Evolutionary conservation across 495 filamentous ascomycete genomes (phyloP).

Genomic region (Clohesyomyces aquaticus): DNA sequence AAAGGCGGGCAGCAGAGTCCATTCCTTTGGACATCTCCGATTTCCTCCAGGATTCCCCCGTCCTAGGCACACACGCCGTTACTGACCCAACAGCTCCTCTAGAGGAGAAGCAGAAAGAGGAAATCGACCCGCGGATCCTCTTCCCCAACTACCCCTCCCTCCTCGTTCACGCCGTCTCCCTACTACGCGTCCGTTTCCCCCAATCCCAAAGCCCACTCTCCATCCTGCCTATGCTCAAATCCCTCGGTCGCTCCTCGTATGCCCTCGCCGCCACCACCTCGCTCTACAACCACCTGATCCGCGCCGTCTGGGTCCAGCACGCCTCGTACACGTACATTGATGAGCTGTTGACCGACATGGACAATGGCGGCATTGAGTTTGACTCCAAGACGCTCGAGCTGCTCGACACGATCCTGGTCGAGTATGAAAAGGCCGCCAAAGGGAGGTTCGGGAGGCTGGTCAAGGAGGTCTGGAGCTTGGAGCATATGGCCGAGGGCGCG

Average conservation of each 20-base stretch:
- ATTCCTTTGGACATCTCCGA: too few relatives aligned
- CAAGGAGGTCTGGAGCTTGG: constrained; percentile 29
- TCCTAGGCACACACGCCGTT: too few relatives aligned
- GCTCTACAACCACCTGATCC: constrained; percentile 75
- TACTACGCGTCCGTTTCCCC: constrained; percentile 65
- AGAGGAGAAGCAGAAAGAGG: too few relatives aligned
- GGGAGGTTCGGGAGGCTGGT: constrained; percentile 28
- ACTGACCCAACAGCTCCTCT: too few relatives aligned
- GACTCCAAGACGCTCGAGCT: constrained; percentile 60
- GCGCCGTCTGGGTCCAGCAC: constrained; percentile 65
- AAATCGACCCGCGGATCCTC: constrained; percentile 55
- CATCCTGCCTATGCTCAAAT: constrained; percentile 71
- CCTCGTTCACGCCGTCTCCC: constrained; percentile 64
- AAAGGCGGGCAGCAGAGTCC: too few relatives aligned
- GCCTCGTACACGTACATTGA: constrained; percentile 64
- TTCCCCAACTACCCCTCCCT: constrained; percentile 68
- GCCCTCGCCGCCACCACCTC: constrained; percentile 71
- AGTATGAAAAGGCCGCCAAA: background rate
- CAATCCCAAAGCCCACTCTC: constrained; percentile 63
- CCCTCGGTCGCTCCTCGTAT: constrained; percentile 69
- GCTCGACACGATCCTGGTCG: constrained; percentile 45
- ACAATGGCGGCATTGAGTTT: constrained; percentile 65
- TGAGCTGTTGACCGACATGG: constrained; percentile 76
- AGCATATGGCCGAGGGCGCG: constrained; percentile 22
- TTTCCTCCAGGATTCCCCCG: too few relatives aligned